Evolutionary conservation across 2,329 filamentous ascomycete species (phyloP), one percentile per base, ranked within the genome.

Genomic region (Teratosphaeria viscida): DNA sequence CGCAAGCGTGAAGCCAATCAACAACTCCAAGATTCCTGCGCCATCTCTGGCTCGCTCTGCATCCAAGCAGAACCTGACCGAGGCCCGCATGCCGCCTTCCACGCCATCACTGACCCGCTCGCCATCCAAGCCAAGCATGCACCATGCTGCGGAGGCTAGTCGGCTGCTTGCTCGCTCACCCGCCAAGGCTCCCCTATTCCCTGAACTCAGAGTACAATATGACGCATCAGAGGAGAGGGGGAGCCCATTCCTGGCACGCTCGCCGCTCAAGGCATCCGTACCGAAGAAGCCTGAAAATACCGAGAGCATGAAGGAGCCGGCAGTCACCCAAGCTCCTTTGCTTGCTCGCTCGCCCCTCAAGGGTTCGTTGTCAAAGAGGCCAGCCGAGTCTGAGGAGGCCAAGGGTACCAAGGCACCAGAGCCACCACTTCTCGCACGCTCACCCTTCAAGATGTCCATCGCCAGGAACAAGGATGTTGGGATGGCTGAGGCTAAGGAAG

Each of bases 1-100:
- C 54, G 75, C 80, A 58, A 84, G 79, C 64, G 75, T 82, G 53
- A 82, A 79, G 66, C 68, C 71, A 8, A 62, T 68, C 27, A 78
- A 77, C 67, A 71, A 60, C 11, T 61, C 62, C 34, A 71, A 69
- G 62, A 71, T 72, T 27, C 69, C 68, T 2, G 68, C 61, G n/a
- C 66, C 64, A 11, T 57, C 16, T 12, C 59, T 66, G 2, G 26
- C 53, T 8, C 62, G 16, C 61, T 66, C 64, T 64, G 68, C 61
- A 16, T 59, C 58, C 6, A 64, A 61, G 56, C 57, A 47, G 14
- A 47, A n/a, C 32, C 23, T 47, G 23, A 39, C 55, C 12, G 34
- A 7, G 8, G 23, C 14, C 34, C 14, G 37, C 6, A 4, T 14
- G 55, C 4, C 55, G 60, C 12, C 34, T 56, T 29, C 49, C 14